Evolutionary conservation across 805 yeast species (phyloP), one percentile per base, ranked within the genome.

Genomic region (Blastobotrys terrestris): DNA sequence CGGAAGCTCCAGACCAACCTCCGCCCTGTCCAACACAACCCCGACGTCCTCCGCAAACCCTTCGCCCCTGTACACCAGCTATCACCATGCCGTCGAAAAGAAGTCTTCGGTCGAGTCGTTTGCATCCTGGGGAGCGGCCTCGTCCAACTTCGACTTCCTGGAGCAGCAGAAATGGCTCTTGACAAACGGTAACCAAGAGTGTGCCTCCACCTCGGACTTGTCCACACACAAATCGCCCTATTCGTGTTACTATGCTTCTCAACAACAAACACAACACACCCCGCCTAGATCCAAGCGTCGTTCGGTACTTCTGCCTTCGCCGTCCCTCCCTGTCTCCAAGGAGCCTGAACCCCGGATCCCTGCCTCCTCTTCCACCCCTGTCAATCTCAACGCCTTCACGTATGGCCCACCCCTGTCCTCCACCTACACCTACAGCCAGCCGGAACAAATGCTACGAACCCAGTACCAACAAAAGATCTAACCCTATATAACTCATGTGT

Each of bases 101-200:
- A 45, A 45, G 21, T 4, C 20, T 11, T 45, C 48, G 3, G 46
- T 41, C 3, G 51, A 48, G 39, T 39, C 46, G 46, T 58, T 60
- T 35, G 60, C 57, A 7, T 54, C 61, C 1, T 59, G 62, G 58
- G 44, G 50, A 47, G 52, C 58, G 11, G 19, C 22, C 11, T 46
- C 59, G 7, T 55, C 60, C 8, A 55, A 54, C 46, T 48, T 59
- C 21, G 63, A 62, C 31, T 62, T 62, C 41, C 57, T 61, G 18
- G 65, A 62, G 49, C 60, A 61, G 48, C 64, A 62, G 50, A 45
- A 52, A 43, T 62, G 65, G 65, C 51, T 61, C 26, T 44, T 60
- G 51, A 51, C 50, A 39, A 51, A 26, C 35, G 35, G 35, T 26
- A 26, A 26, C 35, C 35, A 26, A 5, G 35, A 26, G 11, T 5